Evolutionary conservation across 2,329 filamentous ascomycete genomes (phyloP).

Genomic region (Pyrenophora seminiperda): DNA sequence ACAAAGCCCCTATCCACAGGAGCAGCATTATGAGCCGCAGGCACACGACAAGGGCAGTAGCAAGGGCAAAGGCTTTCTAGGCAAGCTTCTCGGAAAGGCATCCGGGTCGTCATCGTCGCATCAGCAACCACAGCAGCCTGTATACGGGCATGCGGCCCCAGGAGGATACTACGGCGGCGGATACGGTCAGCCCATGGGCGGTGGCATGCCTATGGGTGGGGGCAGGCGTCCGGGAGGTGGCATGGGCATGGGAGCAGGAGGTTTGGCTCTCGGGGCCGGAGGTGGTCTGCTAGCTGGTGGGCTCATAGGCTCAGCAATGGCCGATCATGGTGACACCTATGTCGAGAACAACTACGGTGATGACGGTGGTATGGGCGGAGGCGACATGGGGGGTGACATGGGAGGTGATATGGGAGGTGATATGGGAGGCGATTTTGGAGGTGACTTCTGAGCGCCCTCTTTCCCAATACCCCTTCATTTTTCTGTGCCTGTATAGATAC

Average conservation of each 20-base stretch:
- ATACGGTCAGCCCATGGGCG: slow-evolving; percentile 39
- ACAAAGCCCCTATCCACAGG: slow-evolving; percentile 23
- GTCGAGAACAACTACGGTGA: slow-evolving; percentile 26
- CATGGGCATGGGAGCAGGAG: slow-evolving; percentile 67
- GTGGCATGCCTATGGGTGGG: slow-evolving; percentile 50
- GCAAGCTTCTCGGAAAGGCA: slow-evolving; percentile 59
- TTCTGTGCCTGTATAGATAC: no score
- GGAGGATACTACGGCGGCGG: slow-evolving; percentile 20
- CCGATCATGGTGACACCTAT: slow-evolving; percentile 34
- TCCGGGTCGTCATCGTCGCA: slow-evolving; percentile 46
- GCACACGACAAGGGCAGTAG: slow-evolving; percentile 43
- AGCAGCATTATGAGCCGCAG: slow-evolving; percentile 13
- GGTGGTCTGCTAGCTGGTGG: slow-evolving; percentile 81
- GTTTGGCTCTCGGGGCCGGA: slow-evolving; percentile 77
- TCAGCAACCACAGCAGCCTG: slow-evolving; percentile 34
- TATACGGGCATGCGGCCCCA: slow-evolving; percentile 25
- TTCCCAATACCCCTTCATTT: not conserved
- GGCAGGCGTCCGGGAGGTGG: slow-evolving; percentile 23
- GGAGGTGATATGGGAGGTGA: slow-evolving; percentile 37
- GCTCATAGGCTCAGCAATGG: slow-evolving; percentile 70
- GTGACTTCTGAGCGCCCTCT: not conserved
- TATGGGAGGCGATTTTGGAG: slow-evolving; percentile 20
- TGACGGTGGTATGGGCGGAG: slow-evolving; percentile 28
- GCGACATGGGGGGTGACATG: slow-evolving; percentile 35
- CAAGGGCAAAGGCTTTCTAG: slow-evolving; percentile 53